phyloP scores from a whole-genome alignment of 495 filamentous ascomycete species.

The Staphylotrichum longicolle region DNA sequence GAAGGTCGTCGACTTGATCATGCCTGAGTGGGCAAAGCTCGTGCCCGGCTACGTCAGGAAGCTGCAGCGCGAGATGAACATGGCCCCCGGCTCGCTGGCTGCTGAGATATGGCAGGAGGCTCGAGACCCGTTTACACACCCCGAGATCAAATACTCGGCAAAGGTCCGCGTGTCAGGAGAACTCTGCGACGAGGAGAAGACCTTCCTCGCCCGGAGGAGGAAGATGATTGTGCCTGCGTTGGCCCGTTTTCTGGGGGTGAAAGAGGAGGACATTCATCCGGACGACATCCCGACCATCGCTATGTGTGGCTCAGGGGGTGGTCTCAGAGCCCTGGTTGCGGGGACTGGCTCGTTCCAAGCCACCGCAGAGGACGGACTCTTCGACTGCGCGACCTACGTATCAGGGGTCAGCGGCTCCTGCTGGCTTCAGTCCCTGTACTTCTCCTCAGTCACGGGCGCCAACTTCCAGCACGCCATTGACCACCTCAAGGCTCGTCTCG shows the following conservation, averaged over 20 bases:
- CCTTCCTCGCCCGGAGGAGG: conserved; percentile 64
- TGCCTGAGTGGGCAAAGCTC: conserved; percentile 77
- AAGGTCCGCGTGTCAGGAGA: conserved; percentile 74
- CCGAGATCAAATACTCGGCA: conserved; percentile 78
- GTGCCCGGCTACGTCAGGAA: conserved; percentile 78
- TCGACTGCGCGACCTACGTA: conserved; percentile 91
- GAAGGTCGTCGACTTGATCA: conserved; percentile 63
- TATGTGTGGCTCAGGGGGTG: conserved; percentile 89
- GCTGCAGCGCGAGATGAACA: conserved; percentile 81
- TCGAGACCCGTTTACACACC: conserved; percentile 74
- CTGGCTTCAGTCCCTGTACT: conserved; percentile 88
- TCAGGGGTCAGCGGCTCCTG: conserved; percentile 94
- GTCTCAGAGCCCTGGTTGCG: conserved; percentile 83
- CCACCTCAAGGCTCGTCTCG: conserved; percentile 81
- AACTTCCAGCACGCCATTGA: conserved; percentile 66
- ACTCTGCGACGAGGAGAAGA: conserved; percentile 81
- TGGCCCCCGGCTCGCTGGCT: conserved; percentile 80
- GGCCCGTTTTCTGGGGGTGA: conserved; percentile 74
- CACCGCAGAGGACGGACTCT: conserved; percentile 77
- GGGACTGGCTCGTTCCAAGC: conserved; percentile 81
- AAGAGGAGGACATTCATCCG: conserved; percentile 77
- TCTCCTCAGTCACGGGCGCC: conserved; percentile 71
- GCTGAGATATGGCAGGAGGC: conserved; percentile 93
- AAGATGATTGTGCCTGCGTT: conserved; percentile 65
- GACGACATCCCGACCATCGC: conserved; percentile 92